Evolutionary conservation across 768 basidiomycete species (phyloP).

Genomic region (Rhizopogon rudus): DNA sequence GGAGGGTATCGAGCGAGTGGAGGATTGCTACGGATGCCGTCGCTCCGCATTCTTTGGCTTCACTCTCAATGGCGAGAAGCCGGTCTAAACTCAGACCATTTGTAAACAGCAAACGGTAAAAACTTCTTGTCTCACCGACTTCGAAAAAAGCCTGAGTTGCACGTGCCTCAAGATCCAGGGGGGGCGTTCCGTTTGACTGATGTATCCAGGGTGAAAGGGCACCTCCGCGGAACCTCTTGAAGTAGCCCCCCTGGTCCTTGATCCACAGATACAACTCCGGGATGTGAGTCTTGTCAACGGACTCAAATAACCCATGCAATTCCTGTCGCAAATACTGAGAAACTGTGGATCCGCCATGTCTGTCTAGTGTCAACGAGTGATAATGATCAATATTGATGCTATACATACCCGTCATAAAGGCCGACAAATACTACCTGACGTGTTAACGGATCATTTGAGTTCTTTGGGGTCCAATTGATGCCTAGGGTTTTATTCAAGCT

Average conservation of each 20-base stretch:
- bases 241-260: conserved; percentile 84
- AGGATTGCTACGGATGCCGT: conserved; percentile 88
- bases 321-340: conserved; percentile 83
- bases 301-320: conserved; percentile 80
- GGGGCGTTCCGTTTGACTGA: conserved; percentile 22
- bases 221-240: conserved; percentile 83
- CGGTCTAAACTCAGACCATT: conserved; percentile 45
- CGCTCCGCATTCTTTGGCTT: conserved; percentile 77
- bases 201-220: conserved; percentile 64
- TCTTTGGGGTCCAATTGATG: conserved; percentile 69
- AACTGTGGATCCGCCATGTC: conserved; percentile 89
- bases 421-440: conserved; percentile 83
- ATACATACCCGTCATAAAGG: conserved; percentile 81
- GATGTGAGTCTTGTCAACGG: conserved; percentile 63
- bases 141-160: conserved; percentile 85
- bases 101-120: conserved; percentile 1
- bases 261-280: conserved; percentile 75
- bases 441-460: conserved; percentile 49
- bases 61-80: conserved; percentile 59
- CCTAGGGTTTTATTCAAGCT: conserved; percentile 58
- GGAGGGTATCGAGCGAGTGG: conserved; percentile 82
- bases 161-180: conserved; percentile 77
- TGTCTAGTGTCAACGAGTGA: conserved; percentile 23
- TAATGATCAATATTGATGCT: neutral
- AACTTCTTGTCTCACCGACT: conserved; percentile 37